Conservation (phyloP, 1,139 yeast species). For the Geotrichum aggregatum region DNA sequence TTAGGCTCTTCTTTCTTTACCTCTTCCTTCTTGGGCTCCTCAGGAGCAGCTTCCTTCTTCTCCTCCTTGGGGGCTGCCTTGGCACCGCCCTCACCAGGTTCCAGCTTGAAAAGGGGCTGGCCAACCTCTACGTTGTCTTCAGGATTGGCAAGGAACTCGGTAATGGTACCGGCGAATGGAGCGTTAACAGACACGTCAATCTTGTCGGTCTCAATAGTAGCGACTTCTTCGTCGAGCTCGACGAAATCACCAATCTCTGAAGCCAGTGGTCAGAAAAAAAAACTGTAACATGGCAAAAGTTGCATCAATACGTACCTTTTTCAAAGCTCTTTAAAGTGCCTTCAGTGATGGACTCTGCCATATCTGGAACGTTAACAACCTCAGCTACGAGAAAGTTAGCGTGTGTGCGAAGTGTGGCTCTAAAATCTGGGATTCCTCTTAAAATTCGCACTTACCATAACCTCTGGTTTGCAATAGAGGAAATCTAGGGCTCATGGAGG, state of each 20-base stretch:
- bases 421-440: neutral
- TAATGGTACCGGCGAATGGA: constrained; percentile 86
- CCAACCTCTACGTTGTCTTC: constrained; percentile 97
- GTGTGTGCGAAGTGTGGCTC: neutral
- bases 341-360: constrained; percentile 98
- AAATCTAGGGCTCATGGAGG: constrained; percentile 16
- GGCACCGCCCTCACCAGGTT: constrained; percentile 75
- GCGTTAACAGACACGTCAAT: constrained; percentile 96
- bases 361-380: constrained; percentile 86
- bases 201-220: constrained; percentile 97
- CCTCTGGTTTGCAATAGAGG: constrained; percentile 18
- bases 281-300: neutral
- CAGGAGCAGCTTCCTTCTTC: too few relatives aligned
- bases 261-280: neutral
- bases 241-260: constrained; percentile 87
- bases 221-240: constrained; percentile 81
- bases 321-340: constrained; percentile 84
- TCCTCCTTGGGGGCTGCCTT: constrained; percentile 34
- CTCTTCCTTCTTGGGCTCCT: constrained; percentile 35
- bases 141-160: constrained; percentile 73
- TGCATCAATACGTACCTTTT: constrained; percentile 31
- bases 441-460: constrained; percentile 18
- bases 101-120: constrained; percentile 84
- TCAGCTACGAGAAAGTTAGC: constrained; percentile 25
- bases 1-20: constrained; percentile 30